Evolutionary conservation across 164 flowering plant species (phyloP).

Genomic region (Taxillus chinensis): DNA sequence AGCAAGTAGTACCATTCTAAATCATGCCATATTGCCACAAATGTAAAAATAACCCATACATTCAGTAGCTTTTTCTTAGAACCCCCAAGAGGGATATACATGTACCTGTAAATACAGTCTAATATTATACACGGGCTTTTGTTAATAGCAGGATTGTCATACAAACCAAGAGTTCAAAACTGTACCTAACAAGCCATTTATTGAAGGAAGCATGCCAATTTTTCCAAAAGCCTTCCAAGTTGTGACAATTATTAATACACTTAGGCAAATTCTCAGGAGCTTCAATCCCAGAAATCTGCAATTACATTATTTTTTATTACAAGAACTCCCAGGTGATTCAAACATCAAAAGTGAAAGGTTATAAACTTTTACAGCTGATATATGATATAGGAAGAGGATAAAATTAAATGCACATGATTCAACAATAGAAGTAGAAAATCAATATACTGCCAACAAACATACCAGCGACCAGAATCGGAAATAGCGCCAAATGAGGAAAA

Average conservation of each 20-base stretch:
- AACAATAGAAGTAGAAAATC: background rate
- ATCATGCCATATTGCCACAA: slow-evolving; percentile 99
- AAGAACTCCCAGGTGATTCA: background rate
- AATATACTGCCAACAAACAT: slow-evolving; percentile 8
- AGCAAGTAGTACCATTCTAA: slow-evolving; percentile 65
- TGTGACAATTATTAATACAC: slow-evolving; percentile 89
- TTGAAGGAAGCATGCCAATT: slow-evolving; percentile 98
- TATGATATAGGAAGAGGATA: no score
- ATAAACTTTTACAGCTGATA: background rate
- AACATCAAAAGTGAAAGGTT: slow-evolving; percentile 5
- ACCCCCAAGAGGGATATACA: slow-evolving; percentile 98
- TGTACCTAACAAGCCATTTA: slow-evolving; percentile 94
- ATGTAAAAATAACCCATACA: slow-evolving; percentile 92
- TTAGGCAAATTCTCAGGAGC: slow-evolving; percentile 91
- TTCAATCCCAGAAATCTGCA: slow-evolving; percentile 75
- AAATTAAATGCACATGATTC: no score
- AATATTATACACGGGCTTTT: background rate
- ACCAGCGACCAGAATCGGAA: slow-evolving; percentile 97
- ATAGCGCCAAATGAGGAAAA: slow-evolving; percentile 87
- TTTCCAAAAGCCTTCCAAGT: slow-evolving; percentile 94
- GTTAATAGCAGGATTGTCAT: background rate
- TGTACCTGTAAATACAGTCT: slow-evolving; percentile 42
- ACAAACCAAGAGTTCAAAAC: slow-evolving; percentile 3
- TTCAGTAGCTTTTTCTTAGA: slow-evolving; percentile 69
- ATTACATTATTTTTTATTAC: slow-evolving; percentile 6